These are phyloP conservation scores for Curvularia eragrostidis DNA, from an alignment of 2,329 filamentous ascomycete species.

Conservation along the genomic window DNA sequence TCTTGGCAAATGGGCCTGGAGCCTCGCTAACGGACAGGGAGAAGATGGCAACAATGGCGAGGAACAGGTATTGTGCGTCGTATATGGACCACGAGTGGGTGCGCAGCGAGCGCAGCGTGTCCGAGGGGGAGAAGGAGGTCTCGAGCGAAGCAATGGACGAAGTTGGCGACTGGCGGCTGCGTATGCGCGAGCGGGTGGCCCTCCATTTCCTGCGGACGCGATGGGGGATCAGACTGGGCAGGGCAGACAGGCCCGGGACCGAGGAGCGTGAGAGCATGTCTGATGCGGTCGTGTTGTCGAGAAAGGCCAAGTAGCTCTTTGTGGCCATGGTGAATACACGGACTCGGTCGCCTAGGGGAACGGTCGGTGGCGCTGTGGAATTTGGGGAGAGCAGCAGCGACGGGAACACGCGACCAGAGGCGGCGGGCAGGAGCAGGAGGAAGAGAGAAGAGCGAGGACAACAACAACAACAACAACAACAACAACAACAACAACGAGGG, in stretches of 20 bases:
- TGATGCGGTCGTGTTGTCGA: slow-evolving; percentile 36
- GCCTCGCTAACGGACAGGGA: slow-evolving; percentile 80
- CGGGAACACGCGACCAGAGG: slow-evolving; percentile 32
- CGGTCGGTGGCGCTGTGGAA: slow-evolving; percentile 13
- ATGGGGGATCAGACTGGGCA: slow-evolving; percentile 65
- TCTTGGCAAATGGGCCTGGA: slow-evolving; percentile 80
- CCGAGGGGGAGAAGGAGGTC: slow-evolving; percentile 80
- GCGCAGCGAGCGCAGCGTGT: slow-evolving; percentile 77
- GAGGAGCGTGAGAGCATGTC: slow-evolving; percentile 53
- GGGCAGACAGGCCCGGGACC: slow-evolving; percentile 56
- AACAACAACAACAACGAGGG: slow-evolving; percentile 1
- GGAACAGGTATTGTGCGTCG: slow-evolving; percentile 82
- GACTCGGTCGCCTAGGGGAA: slow-evolving; percentile 13
- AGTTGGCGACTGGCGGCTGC: slow-evolving; percentile 69
- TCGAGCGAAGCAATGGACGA: slow-evolving; percentile 78
- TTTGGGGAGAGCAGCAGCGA: slow-evolving; percentile 20
- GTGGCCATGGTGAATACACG: slow-evolving; percentile 35
- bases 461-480: no score
- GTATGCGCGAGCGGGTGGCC: slow-evolving; percentile 66
- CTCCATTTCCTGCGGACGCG: slow-evolving; percentile 71
- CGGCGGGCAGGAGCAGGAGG: slow-evolving; percentile 21
- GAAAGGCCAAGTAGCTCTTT: slow-evolving; percentile 46
- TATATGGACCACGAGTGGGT: slow-evolving; percentile 80
- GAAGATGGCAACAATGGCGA: slow-evolving; percentile 79
- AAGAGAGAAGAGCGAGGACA: slow-evolving; percentile 11